Evolutionary conservation across 2,329 filamentous ascomycete genomes (phyloP), one percentile per base, ranked within the genome.

Genomic region (Cercospora sp.): DNA sequence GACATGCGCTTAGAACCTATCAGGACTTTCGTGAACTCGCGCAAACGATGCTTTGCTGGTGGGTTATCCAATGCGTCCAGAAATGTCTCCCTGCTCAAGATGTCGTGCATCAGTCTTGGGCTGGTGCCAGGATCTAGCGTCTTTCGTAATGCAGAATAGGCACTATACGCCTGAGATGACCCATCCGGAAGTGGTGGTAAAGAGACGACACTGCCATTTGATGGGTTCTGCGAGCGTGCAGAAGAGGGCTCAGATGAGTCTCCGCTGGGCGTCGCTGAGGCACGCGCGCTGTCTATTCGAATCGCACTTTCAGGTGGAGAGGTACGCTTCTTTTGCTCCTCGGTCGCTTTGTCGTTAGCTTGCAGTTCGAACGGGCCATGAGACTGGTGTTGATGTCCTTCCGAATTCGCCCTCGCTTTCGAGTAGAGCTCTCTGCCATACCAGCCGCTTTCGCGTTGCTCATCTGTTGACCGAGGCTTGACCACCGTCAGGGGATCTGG

Each of bases 1-100:
- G 62, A 31, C 48, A 64, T 64, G 20, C 58, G 33, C 13, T 53
- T 57, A 9, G 62, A 55, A 13, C 62, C 45, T 23, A 64, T 30
- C 26, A 55, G 16, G 5, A 45, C 51, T n/a, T 64, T 55, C 3
- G 42, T 36, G 48, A 55, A 64, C 12, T 64, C 31, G 16, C 48
- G 51, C n/a, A 64, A 48, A 18, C 62, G 45, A 57, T 64, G 51
- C 12, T 55, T 64, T 26, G 51, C 62, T 18, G 62, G 51, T 23
- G 62, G 62, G 7, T 64, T 64, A n/a, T 64, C 62, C 6, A 64
- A 28, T 8, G 62, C 48, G 18, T 64, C 62, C 7, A 58, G 28
- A 64, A 64, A 64, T 8, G 62, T 64, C 1, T 33, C 62, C 2
- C 31, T 55, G 30, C 62, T 64, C 62, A 64, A 8, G 31, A 57